Conservation (phyloP, 208 protist species). For the Leishmania turanica region DNA sequence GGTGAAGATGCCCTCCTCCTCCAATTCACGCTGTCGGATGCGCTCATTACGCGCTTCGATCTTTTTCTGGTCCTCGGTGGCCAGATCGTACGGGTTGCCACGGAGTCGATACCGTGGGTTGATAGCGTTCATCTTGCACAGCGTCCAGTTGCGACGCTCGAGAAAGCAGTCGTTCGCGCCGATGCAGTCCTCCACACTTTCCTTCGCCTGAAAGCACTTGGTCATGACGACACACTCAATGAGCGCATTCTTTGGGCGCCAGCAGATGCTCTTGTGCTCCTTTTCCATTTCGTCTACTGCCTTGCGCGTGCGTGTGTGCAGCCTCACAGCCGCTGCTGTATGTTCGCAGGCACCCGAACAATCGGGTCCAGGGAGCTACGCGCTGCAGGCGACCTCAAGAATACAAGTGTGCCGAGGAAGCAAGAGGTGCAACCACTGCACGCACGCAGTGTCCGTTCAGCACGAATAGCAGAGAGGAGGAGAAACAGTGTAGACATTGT, state of each 20-base stretch:
- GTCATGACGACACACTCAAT: constrained; percentile 86
- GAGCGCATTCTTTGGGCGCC: constrained; percentile 86
- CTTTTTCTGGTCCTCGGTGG: constrained; percentile 88
- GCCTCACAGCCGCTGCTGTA: not conserved
- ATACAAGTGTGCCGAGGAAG: not conserved
- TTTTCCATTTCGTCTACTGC: constrained; percentile 56
- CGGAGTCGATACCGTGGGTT: constrained; percentile 87
- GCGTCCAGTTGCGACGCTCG: constrained; percentile 84
- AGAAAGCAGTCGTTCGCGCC: constrained; percentile 82
- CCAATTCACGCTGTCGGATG: constrained; percentile 75
- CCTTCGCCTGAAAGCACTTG: constrained; percentile 89
- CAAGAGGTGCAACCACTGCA: not conserved
- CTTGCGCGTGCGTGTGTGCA: not conserved
- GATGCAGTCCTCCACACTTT: constrained; percentile 79
- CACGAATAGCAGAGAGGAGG: not conserved
- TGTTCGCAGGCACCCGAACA: not conserved
- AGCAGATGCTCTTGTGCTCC: constrained; percentile 83
- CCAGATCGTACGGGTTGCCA: constrained; percentile 89
- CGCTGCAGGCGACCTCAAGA: not conserved
- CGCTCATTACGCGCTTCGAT: constrained; percentile 86
- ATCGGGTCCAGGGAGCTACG: not conserved
- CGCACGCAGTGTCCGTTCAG: not conserved
- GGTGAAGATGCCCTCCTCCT: constrained; percentile 79
- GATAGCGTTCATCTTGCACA: constrained; percentile 90
- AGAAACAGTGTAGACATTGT: not conserved